Base-by-base conservation (phyloP, 2,329 filamentous ascomycete species). In the Xylariaceae sp. region DNA sequence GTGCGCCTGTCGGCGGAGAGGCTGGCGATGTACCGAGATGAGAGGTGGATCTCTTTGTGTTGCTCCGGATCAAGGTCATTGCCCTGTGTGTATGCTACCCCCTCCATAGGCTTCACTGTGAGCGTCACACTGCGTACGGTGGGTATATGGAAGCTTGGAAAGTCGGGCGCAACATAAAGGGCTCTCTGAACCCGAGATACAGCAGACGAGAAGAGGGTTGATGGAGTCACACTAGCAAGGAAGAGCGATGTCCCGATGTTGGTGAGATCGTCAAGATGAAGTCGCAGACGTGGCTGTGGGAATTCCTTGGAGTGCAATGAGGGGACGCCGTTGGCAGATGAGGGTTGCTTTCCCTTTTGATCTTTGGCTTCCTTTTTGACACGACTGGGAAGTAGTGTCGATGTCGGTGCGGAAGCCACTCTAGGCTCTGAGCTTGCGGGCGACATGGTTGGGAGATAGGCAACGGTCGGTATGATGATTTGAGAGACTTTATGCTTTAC, bases 31-130 rank as follows among this genome's bases (percentile, higher is more conserved):
- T 96, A 96, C 44, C 79, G 74, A 1, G 92, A 81, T 15, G 84
- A 91, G 70, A 97, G 79, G 72, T 96, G 90, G 58, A 96, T 94
- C 69, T 96, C 91, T 68, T 96, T 96, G 76, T 96, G 90, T 66
- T 94, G 88, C 57, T 78, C 58, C 7, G 58, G 62, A 71, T 96
- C 92, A 10, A 95, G 79, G 37, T 91, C 86, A 9, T 76, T 81
- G 58, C 89, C 88, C 0, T 83, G 90, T 1, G 92, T 96, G 74
- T 96, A 95, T 18, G 92, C 92, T 4, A 97, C 89, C 47, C 92
- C 92, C 45, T 74, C 76, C 81, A 95, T 91, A 60, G 84, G 77
- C 29, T 88, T 83, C 4, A 97, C 76, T 55, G 96, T 78, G 34
- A 97, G 73, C 0, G 92, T 96, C 16, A 97, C 84, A 48, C 89